Base-by-base conservation (phyloP, 1,139 yeast genomes). In the Saccharomyces hybrid region DNA sequence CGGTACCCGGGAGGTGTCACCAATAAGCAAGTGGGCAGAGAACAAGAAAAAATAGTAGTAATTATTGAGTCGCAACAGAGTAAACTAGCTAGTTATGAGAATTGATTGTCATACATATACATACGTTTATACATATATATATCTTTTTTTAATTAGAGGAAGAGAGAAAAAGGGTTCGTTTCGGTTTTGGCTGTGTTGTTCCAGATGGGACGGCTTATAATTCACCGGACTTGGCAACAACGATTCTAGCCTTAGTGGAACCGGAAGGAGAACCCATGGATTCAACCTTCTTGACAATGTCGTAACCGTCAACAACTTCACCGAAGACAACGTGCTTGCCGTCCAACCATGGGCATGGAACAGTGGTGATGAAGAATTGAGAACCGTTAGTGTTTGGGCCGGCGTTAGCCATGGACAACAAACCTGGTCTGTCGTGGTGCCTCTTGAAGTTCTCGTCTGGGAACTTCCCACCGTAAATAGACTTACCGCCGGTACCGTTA, bases 371-470 rank as follows among this genome's bases (percentile, higher is more conserved):
- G 84, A 93, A 93, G 81, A 93, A 93, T 80, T 93, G 99, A 58
- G 98, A 91, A 65, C 99, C 99, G 81, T 93, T 93, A 83, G 98
- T 91, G 91, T 91, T 89, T 77, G 97, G 97, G 73, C 99, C 99
- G 68, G 98, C 97, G 73, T 93, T 93, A 75, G 99, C 99, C 99
- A 93, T 93, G 68, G 97, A 88, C 74, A 93, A 83, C 70, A 91
- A 82, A 78, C 97, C 97, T 69, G 97, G 97, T 76, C 80, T 85
- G 78, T 80, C 82, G 84, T 91, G 98, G 73, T 73, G 86, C 81
- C 79, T 82, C 76, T 73, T 61, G 74, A 91, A 91, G 89, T 91
- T 90, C 82, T 93, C 98, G 72, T 93, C 98, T 61, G 95, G 85
- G 77, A 93, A 93, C 78, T 85, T 86, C 70, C 82, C 85, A 72